Evolutionary conservation across 2,329 filamentous ascomycete genomes (phyloP), one percentile per base, ranked within the genome.

Genomic region (Remersonia thermophila): DNA sequence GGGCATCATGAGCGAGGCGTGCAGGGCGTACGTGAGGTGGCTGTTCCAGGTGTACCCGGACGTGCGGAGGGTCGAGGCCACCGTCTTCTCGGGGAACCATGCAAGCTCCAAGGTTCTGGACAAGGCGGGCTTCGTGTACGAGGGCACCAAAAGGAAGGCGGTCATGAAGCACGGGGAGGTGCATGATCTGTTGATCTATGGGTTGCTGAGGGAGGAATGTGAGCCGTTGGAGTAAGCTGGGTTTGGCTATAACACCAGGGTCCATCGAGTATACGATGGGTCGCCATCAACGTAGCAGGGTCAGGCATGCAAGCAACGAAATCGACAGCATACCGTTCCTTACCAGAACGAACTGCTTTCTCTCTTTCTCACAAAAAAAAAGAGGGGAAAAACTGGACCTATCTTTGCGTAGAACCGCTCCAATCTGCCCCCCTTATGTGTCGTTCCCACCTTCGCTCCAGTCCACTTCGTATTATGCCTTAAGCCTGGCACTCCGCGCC

Each of bases 401-500:
- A n/a, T n/a, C n/a, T n/a, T n/a, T n/a, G n/a, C n/a, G n/a, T n/a
- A n/a, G n/a, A n/a, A n/a, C n/a, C n/a, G n/a, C n/a, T n/a, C n/a
- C n/a, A n/a, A n/a, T n/a, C n/a, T n/a, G n/a, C n/a, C n/a, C n/a
- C n/a, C n/a, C n/a, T n/a, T n/a, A n/a, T n/a, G n/a, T n/a, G n/a
- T n/a, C n/a, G n/a, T n/a, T n/a, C n/a, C n/a, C n/a, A n/a, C n/a
- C n/a, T n/a, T n/a, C n/a, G n/a, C n/a, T n/a, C 11, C 23, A 25
- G 11, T n/a, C n/a, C n/a, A n/a, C n/a, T n/a, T n/a, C n/a, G n/a
- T 23, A 23, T 23, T 23, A 23, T 9, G 77, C 74, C 59, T 93
- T 93, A 39, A 84, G 60, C 50, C 83, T 70, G 50, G 77, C 71
- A 43, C 53, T 61, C 36, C 71, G 71, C 29, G 81, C 73, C 49